A percentile compares a stretch with the other conserved stretches of the same genome.
Evolutionary conservation across 371 early-diverging fungal species (phyloP).

Genomic region (Conidiobolus incongruus): DNA sequence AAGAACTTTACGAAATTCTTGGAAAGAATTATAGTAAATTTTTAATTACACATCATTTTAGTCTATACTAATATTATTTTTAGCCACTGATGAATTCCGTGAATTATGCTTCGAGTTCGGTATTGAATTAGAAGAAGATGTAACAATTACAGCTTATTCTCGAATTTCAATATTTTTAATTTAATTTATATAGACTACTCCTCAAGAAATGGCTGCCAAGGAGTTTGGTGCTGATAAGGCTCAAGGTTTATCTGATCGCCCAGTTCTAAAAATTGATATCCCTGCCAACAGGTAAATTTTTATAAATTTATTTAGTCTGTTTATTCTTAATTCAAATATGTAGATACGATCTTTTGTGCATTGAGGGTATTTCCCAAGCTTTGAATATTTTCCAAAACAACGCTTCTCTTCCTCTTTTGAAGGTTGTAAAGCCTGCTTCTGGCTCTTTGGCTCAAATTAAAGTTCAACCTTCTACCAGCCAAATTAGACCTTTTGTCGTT

Average conservation of each 20-base stretch:
- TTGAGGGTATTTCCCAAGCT: slow-evolving; percentile 83
- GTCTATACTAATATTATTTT: not conserved
- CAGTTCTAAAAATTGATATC: slow-evolving; percentile 93
- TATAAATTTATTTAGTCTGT: slow-evolving; percentile 5
- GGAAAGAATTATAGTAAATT: slow-evolving; percentile 52
- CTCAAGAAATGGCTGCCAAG: slow-evolving; percentile 44
- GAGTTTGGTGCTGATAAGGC: slow-evolving; percentile 25
- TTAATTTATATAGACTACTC: slow-evolving; percentile 38
- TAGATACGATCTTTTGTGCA: slow-evolving; percentile 88
- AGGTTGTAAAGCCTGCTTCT: not conserved
- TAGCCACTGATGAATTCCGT: slow-evolving; percentile 72
- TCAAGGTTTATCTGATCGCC: slow-evolving; percentile 44
- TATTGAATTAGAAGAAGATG: slow-evolving; percentile 97
- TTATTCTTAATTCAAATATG: not conserved
- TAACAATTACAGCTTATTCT: slow-evolving; percentile 12
- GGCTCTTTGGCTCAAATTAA: not conserved
- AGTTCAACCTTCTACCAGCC: slow-evolving; percentile 18
- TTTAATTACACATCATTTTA: not conserved
- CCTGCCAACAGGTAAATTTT: slow-evolving; percentile 89
- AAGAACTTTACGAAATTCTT: slow-evolving; percentile 59
- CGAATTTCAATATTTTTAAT: slow-evolving; percentile 1
- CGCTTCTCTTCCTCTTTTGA: slow-evolving; percentile 22
- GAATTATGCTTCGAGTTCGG: slow-evolving; percentile 99
- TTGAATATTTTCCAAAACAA: slow-evolving; percentile 56
- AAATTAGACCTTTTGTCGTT: slow-evolving; percentile 77